These are phyloP conservation scores for Chlamydomonas sp. DNA, from an alignment of 139 green algal species.

Conservation along the genomic window DNA sequence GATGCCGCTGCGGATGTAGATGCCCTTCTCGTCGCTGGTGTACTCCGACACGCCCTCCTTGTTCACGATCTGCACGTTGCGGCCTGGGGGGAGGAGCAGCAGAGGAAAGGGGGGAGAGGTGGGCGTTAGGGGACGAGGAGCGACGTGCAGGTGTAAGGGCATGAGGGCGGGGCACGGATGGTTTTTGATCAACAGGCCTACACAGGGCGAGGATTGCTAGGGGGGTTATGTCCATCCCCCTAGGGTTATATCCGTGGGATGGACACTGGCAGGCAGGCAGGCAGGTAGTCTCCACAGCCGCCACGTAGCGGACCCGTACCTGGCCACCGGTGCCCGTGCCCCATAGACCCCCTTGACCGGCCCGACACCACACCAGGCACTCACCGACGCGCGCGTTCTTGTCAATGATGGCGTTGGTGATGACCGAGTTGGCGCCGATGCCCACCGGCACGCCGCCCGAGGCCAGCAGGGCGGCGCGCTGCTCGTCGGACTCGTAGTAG, in stretches of 20 bases:
- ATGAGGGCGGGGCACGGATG: too few relatives aligned
- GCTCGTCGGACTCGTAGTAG: conserved; percentile 96
- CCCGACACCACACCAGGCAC: conserved; percentile 34
- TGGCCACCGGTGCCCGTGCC: neutral
- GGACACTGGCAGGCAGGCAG: too few relatives aligned
- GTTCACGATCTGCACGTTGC: conserved; percentile 68
- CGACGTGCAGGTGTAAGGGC: neutral
- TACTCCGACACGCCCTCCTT: conserved; percentile 88
- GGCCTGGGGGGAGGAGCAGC: neutral
- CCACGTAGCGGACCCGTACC: too few relatives aligned
- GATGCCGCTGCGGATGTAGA: conserved; percentile 97
- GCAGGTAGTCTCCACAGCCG: too few relatives aligned
- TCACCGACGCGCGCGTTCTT: conserved; percentile 98
- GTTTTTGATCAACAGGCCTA: too few relatives aligned
- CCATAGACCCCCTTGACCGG: too few relatives aligned
- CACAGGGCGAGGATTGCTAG: too few relatives aligned
- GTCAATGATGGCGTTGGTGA: conserved; percentile 97
- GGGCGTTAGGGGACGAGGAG: neutral
- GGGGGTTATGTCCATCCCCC: too few relatives aligned
- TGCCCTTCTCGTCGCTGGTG: conserved; percentile 85
- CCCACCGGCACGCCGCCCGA: conserved; percentile 91
- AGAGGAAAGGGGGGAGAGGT: neutral
- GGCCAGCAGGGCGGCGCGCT: conserved; percentile 69
- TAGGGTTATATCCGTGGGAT: too few relatives aligned
- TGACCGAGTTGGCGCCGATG: conserved; percentile 80